A percentile compares a stretch with the other conserved stretches of the same genome.
These are phyloP conservation scores for Claviceps quebecensis DNA, from an alignment of 2,329 filamentous ascomycete species.

Conservation along the genomic window DNA sequence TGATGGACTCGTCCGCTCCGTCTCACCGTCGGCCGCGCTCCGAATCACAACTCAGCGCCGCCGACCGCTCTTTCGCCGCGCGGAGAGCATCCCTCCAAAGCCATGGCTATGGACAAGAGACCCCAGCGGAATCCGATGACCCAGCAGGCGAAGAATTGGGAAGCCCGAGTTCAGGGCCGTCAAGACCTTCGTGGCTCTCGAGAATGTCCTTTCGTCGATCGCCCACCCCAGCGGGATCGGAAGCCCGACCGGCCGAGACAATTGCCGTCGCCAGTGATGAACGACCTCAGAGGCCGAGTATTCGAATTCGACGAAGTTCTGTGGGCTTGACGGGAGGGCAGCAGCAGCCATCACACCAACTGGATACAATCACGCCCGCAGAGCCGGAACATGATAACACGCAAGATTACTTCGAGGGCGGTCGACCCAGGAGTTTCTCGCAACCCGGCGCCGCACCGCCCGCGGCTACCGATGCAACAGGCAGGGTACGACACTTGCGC, in stretches of 20 bases:
- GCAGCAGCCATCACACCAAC: not conserved
- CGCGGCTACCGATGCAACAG: constrained; percentile 8
- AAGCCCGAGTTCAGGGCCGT: not conserved
- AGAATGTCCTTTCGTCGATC: constrained; percentile 2
- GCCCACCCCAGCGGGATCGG: not conserved
- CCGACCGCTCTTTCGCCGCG: not conserved
- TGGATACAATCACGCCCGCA: not conserved
- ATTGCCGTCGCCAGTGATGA: not conserved
- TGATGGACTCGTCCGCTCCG: constrained; percentile 4
- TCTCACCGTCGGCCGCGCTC: constrained; percentile 2
- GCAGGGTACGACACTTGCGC: constrained; percentile 16
- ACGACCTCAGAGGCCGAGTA: constrained; percentile 10
- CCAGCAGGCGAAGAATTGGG: constrained; percentile 2
- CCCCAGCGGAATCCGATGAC: constrained; percentile 1
- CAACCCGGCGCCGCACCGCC: constrained; percentile 18
- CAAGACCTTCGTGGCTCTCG: constrained; percentile 4
- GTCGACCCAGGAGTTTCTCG: constrained; percentile 22
- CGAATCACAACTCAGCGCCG: constrained; percentile 1
- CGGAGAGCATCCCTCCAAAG: not conserved
- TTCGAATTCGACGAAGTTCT: constrained; percentile 11
- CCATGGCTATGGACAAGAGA: not conserved
- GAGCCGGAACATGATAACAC: not conserved
- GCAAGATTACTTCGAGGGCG: not conserved
- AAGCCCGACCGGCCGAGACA: not conserved
- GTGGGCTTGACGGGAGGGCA: constrained; percentile 1